Evolutionary conservation across 2,329 filamentous ascomycete species (phyloP).

Genomic region (Diaporthe vexans): DNA sequence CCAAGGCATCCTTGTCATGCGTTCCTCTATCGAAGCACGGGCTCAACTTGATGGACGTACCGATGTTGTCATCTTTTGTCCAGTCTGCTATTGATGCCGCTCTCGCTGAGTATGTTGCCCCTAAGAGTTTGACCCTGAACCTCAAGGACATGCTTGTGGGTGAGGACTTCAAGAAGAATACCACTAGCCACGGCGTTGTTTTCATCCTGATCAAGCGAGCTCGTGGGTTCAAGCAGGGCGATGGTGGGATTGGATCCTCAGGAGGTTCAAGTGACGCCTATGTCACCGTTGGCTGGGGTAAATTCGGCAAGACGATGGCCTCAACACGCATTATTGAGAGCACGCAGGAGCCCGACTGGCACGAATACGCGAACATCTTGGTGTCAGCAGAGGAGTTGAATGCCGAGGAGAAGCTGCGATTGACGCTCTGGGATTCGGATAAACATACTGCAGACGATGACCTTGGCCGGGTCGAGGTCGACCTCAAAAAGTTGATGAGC

Average conservation of each 20-base stretch:
- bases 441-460: conserved; percentile 81
- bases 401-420: conserved; percentile 75
- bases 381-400: conserved; percentile 80
- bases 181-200: conserved; percentile 73
- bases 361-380: conserved; percentile 78
- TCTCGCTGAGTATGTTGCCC: conserved; percentile 81
- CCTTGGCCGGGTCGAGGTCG: conserved; percentile 79
- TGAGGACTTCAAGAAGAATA: conserved; percentile 85
- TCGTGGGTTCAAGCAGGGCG: conserved; percentile 79
- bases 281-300: conserved; percentile 81
- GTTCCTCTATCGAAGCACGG: conserved; percentile 77
- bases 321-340: conserved; percentile 75
- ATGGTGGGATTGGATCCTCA: conserved; percentile 72
- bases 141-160: conserved; percentile 83
- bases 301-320: conserved; percentile 79
- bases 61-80: conserved; percentile 81
- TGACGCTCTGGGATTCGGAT: conserved; percentile 84
- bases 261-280: conserved; percentile 79
- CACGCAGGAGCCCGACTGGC: conserved; percentile 78
- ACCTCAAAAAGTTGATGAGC: conserved; percentile 75
- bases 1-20: conserved; percentile 79
- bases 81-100: conserved; percentile 82
- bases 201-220: conserved; percentile 77
- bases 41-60: conserved; percentile 82
- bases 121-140: conserved; percentile 80